Base-by-base conservation (phyloP, 345 rosid species). In the Passiflora organensis region DNA sequence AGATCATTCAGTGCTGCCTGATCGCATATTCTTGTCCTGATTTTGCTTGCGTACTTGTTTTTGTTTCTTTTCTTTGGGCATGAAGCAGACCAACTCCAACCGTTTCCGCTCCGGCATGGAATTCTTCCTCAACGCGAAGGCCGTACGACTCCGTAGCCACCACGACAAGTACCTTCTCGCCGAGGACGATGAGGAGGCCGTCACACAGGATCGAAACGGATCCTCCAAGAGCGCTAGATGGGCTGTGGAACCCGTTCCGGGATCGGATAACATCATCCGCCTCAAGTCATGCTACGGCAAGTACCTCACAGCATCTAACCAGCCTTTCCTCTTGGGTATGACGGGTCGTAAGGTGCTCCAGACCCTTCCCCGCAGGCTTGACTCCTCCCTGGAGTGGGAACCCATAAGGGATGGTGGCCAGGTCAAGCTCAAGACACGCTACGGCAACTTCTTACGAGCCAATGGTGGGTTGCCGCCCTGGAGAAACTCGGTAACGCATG, bases 371-470 rank as follows among this genome's bases (percentile, higher is more conserved):
- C 70, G 28, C 52, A 60, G 52, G 46, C 56, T 41, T 12, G 85
- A 86, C 52, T 84, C 85, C 80, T 75, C 69, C 16, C 60, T 82
- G 6, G 82, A 93, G 69, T 93, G 99, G 96, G 86, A 81, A 56
- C 91, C 95, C 24, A 55, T 72, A 22, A 54, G 84, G 51, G 69
- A 57, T 21, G 63, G 63, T 22, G 37, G 39, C 51, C 72, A 55
- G 70, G 71, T 74, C 44, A 71, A 53, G 68, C 69, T 78, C 21
- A 65, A 18, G 74, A 74, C 76, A 39, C 65, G 76, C 32, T 71
- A 68, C 48, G 79, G 79, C 19, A 65, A 74, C 72, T 71, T 39
- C 55, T 62, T 78, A 46, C 55, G 82, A 51, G 82, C 79, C n/a
- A 78, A 78, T 16, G 77, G 82, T 10, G 82, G 82, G 13, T 28